Conservation (phyloP, 1,284 basidiomycete genomes). For the Cystobasidium slooffiae region DNA sequence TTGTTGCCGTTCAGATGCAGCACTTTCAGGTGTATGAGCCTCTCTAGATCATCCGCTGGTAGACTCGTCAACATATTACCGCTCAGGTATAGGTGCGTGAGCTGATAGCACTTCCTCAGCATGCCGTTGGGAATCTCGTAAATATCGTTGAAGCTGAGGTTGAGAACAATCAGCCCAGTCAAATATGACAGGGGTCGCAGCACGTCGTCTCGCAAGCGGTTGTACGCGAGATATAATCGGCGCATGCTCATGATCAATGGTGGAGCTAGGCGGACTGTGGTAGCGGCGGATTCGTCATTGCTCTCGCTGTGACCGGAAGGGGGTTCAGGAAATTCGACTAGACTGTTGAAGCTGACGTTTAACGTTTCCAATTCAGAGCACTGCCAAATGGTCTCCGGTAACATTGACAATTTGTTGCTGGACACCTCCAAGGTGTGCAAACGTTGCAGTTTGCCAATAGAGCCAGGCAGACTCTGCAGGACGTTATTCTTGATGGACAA, state of each 20-base stretch:
- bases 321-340: slow-evolving; percentile 74
- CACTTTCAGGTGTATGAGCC: slow-evolving; percentile 69
- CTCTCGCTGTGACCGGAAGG: slow-evolving; percentile 55
- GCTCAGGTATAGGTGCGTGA: slow-evolving; percentile 89
- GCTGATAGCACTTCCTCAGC: slow-evolving; percentile 68
- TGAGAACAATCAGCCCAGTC: slow-evolving; percentile 77
- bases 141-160: slow-evolving; percentile 94
- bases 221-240: slow-evolving; percentile 86
- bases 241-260: slow-evolving; percentile 75
- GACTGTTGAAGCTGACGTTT: slow-evolving; percentile 87
- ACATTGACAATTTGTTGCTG: slow-evolving; percentile 82
- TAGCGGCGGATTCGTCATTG: slow-evolving; percentile 48
- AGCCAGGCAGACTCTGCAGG: slow-evolving; percentile 74
- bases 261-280: slow-evolving; percentile 54
- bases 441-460: slow-evolving; percentile 75
- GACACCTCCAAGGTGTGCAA: slow-evolving; percentile 83
- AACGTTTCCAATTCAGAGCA: slow-evolving; percentile 75
- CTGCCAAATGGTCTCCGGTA: slow-evolving; percentile 81
- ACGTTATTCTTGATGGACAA: slow-evolving; percentile 91
- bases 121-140: slow-evolving; percentile 82
- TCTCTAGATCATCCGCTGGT: slow-evolving; percentile 82
- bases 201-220: slow-evolving; percentile 80
- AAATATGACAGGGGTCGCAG: slow-evolving; percentile 76
- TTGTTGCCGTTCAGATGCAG: slow-evolving; percentile 94
- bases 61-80: slow-evolving; percentile 90